A percentile compares a stretch with the other conserved stretches of the same genome.
Conservation (phyloP, 306 rosid species). For the Chamaecrista fasciculata region DNA sequence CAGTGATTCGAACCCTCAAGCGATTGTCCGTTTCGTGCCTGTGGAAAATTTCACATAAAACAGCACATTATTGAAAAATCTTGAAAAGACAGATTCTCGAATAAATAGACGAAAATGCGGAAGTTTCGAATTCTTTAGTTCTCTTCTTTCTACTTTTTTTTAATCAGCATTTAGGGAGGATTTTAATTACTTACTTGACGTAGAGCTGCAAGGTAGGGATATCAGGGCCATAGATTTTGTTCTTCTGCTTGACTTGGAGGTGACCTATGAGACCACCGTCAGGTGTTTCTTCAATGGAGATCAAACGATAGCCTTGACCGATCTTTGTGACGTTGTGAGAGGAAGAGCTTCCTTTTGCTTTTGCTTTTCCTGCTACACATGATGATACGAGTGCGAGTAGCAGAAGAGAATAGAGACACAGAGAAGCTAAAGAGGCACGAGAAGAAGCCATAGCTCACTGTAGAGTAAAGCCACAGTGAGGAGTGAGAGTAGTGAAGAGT, state of each 20-base stretch:
- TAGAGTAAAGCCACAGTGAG: background rate
- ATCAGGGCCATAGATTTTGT: constrained; percentile 74
- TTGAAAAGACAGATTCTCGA: background rate
- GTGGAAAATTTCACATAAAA: background rate
- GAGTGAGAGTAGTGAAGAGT: background rate
- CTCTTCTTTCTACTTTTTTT: too few relatives aligned
- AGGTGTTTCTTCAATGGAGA: constrained; percentile 64
- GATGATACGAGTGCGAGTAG: constrained; percentile 36
- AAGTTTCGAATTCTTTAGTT: too few relatives aligned
- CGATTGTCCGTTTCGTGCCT: constrained; percentile 83
- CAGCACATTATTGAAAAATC: background rate
- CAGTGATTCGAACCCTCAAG: constrained; percentile 85
- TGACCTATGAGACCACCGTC: constrained; percentile 71
- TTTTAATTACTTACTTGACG: constrained; percentile 79
- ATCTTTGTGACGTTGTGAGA: constrained; percentile 46
- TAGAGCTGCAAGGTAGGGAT: constrained; percentile 69
- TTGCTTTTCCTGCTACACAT: constrained; percentile 15
- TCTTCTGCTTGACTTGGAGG: constrained; percentile 54
- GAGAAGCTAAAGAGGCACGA: background rate
- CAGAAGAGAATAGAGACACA: constrained; percentile 30
- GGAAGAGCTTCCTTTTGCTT: too few relatives aligned
- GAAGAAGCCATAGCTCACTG: constrained; percentile 34
- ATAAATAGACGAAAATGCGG: too few relatives aligned
- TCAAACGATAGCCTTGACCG: constrained; percentile 78
- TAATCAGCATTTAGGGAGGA: too few relatives aligned